Percentiles rank a stretch among this genome's conserved stretches.
phyloP scores from a whole-genome alignment of 208 protist genomes.

The Acanthamoeba castellanii region DNA sequence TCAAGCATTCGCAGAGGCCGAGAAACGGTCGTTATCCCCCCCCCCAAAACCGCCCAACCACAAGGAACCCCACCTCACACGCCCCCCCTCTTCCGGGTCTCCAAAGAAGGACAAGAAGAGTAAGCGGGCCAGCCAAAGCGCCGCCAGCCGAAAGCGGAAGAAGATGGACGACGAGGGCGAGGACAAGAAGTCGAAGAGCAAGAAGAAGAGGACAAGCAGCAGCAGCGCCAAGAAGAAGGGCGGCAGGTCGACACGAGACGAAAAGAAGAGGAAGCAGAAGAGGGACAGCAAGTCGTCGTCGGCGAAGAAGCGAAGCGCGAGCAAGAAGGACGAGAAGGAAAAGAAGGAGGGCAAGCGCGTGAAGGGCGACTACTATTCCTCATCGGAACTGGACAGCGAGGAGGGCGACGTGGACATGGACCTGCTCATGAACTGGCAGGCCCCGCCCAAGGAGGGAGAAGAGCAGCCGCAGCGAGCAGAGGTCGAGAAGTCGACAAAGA shows the following conservation, averaged over 20 bases:
- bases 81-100: neutral
- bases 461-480: neutral
- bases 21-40: neutral
- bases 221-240: neutral
- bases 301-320: neutral
- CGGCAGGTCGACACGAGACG: neutral
- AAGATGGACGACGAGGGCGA: neutral
- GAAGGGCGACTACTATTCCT: constrained; percentile 35
- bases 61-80: neutral
- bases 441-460: neutral
- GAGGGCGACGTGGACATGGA: neutral
- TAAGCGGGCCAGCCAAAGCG: neutral
- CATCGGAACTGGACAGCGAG: constrained; percentile 31
- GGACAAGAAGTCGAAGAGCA: neutral
- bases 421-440: neutral
- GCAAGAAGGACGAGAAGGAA: neutral
- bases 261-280: neutral
- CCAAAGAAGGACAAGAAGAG: neutral
- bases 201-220: neutral
- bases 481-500: neutral
- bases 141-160: constrained; percentile 21
- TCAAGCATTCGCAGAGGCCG: neutral
- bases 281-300: neutral
- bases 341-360: neutral
- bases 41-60: neutral